phyloP scores from a whole-genome alignment of 2,329 filamentous ascomycete genomes.

The Microsporum audouinii region DNA sequence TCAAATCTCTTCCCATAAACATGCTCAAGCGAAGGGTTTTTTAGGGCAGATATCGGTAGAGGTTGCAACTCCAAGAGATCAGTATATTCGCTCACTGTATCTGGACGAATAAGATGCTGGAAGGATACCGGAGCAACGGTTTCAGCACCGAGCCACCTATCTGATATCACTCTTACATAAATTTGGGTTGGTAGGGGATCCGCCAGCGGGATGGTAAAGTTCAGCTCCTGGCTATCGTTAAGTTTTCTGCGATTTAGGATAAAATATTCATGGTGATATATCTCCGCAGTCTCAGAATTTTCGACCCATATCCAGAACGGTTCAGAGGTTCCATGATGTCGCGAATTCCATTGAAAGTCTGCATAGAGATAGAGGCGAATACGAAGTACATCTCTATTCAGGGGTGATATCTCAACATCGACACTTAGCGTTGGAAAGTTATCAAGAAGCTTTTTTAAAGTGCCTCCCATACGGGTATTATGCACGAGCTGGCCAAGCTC shows the following conservation, averaged over 20 bases:
- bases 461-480: slow-evolving; percentile 75
- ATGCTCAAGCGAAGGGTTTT: slow-evolving; percentile 76
- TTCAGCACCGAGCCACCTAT: slow-evolving; percentile 92
- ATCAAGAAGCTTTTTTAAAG: slow-evolving; percentile 67
- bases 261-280: slow-evolving; percentile 96
- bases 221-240: slow-evolving; percentile 91
- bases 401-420: slow-evolving; percentile 85
- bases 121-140: slow-evolving; percentile 93
- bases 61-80: slow-evolving; percentile 87
- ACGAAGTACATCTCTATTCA: slow-evolving; percentile 89
- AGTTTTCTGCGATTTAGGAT: slow-evolving; percentile 83
- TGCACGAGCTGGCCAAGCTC: slow-evolving; percentile 88
- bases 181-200: slow-evolving; percentile 93
- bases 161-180: slow-evolving; percentile 86
- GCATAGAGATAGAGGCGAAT: slow-evolving; percentile 77
- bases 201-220: slow-evolving; percentile 90
- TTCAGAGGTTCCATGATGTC: slow-evolving; percentile 84
- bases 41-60: slow-evolving; percentile 71
- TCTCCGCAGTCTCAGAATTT: slow-evolving; percentile 93
- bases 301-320: slow-evolving; percentile 99
- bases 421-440: slow-evolving; percentile 88
- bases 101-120: slow-evolving; percentile 91
- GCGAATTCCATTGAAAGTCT: slow-evolving; percentile 90
- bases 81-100: slow-evolving; percentile 95
- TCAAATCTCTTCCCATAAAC: slow-evolving; percentile 82